Percentiles rank a stretch among this genome's conserved stretches.
These are phyloP conservation scores for Phytophthora sansomeana DNA, from an alignment of 352 stramenopile species.

Conservation along the genomic window DNA sequence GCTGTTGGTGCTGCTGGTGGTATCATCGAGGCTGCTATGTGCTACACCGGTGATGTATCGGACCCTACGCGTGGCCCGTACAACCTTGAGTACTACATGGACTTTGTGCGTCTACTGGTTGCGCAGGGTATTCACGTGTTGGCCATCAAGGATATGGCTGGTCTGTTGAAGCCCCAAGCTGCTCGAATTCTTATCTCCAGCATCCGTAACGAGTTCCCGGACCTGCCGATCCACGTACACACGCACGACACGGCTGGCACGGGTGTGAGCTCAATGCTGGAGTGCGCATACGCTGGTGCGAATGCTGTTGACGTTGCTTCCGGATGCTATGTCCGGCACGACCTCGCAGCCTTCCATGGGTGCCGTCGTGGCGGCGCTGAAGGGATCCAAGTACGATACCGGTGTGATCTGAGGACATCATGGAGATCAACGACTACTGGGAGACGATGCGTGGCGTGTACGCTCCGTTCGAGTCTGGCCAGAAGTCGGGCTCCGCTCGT, in stretches of 20 bases:
- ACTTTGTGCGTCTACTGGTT: slow-evolving; percentile 94
- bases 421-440: slow-evolving; percentile 98
- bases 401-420: slow-evolving; percentile 92
- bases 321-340: slow-evolving; percentile 97
- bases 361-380: slow-evolving; percentile 93
- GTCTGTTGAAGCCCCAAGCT: slow-evolving; percentile 96
- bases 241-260: slow-evolving; percentile 98
- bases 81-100: slow-evolving; percentile 97
- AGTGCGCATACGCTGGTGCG: slow-evolving; percentile 94
- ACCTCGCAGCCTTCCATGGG: slow-evolving; percentile 97
- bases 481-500: slow-evolving; percentile 96
- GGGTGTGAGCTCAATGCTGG: slow-evolving; percentile 97
- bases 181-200: slow-evolving; percentile 92
- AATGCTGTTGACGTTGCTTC: slow-evolving; percentile 97
- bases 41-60: slow-evolving; percentile 98
- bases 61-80: slow-evolving; percentile 92
- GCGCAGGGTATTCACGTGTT: slow-evolving; percentile 96
- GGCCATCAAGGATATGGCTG: slow-evolving; percentile 99
- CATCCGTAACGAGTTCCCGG: slow-evolving; percentile 95
- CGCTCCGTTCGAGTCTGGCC: slow-evolving; percentile 97
- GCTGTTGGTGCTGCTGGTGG: slow-evolving; percentile 94
- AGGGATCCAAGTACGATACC: slow-evolving; percentile 93
- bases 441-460: slow-evolving; percentile 97
- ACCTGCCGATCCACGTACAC: slow-evolving; percentile 98
- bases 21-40: slow-evolving; percentile 97